Evolutionary conservation across 345 rosid genomes (phyloP).

Genomic region (Aurinia saxatilis): DNA sequence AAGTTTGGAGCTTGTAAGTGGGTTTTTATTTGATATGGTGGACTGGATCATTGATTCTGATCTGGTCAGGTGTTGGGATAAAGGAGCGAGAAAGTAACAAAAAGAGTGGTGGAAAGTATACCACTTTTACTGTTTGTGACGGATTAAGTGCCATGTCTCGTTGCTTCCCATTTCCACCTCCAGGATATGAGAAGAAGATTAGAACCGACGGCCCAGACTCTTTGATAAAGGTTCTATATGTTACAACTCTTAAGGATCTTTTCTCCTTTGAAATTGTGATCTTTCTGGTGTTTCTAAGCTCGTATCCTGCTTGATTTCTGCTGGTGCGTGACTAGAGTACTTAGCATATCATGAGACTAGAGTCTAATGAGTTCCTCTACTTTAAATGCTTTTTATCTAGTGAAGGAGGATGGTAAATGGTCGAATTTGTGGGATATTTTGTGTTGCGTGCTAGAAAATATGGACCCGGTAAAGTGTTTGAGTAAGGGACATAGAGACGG

Average conservation of each 20-base stretch:
- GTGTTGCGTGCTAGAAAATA: not conserved
- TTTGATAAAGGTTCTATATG: conserved; percentile 61
- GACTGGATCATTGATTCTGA: conserved; percentile 47
- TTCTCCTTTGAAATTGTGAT: conserved; percentile 10
- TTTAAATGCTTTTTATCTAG: not conserved
- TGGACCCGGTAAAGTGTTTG: not conserved
- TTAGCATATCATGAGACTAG: conserved; percentile 1
- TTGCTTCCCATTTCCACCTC: conserved; percentile 98
- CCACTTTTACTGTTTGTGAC: conserved; percentile 25
- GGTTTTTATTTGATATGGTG: conserved; percentile 45
- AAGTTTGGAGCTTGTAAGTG: conserved; percentile 39
- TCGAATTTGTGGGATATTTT: not conserved
- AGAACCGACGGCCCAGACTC: conserved; percentile 45
- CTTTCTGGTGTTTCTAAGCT: conserved; percentile 2
- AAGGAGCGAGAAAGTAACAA: conserved; percentile 27
- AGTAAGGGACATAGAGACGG: not conserved
- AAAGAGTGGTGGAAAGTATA: conserved; percentile 25
- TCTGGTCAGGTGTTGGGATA: conserved; percentile 55
- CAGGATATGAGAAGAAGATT: conserved; percentile 91
- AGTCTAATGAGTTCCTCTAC: not conserved
- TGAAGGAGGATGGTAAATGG: not conserved
- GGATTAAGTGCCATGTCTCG: conserved; percentile 77
- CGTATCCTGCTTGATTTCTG: not conserved
- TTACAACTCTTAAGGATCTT: conserved; percentile 46
- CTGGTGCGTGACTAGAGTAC: not conserved